A percentile compares a stretch with the other conserved stretches of the same genome.
These are phyloP conservation scores for Aspergillaceae sp. DNA, from an alignment of 2,329 filamentous ascomycete species.

Conservation along the genomic window DNA sequence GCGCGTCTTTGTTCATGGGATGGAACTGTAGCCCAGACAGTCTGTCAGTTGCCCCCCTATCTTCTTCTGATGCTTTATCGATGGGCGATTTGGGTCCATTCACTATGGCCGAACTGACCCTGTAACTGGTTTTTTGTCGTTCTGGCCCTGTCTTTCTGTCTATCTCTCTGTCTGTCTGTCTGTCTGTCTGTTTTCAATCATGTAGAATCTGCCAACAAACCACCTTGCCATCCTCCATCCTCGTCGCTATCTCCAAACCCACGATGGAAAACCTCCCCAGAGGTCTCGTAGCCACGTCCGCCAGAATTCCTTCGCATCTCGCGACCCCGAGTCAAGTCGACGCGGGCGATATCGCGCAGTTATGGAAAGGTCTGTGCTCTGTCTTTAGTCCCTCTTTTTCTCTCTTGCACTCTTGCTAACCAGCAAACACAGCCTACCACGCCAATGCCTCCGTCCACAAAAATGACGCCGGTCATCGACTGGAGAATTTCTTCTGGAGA, in stretches of 20 bases:
- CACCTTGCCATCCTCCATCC: background rate
- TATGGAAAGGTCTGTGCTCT: conserved; percentile 41
- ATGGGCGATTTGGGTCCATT: too few relatives aligned
- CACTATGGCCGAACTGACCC: too few relatives aligned
- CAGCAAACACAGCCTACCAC: conserved; percentile 34
- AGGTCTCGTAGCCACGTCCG: conserved; percentile 35
- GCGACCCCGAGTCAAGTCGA: conserved; percentile 29
- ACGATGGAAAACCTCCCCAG: conserved; percentile 34
- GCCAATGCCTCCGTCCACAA: conserved; percentile 37
- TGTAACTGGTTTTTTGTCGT: too few relatives aligned
- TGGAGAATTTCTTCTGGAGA: conserved; percentile 48
- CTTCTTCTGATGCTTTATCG: background rate
- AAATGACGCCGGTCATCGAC: conserved; percentile 32
- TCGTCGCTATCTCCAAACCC: background rate
- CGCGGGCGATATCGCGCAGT: conserved; percentile 32
- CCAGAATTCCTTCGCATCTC: conserved; percentile 29
- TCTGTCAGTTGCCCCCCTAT: background rate
- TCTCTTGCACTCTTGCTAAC: conserved; percentile 6
- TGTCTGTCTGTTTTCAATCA: too few relatives aligned
- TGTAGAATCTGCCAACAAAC: background rate
- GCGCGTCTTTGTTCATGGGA: background rate
- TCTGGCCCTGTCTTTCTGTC: too few relatives aligned
- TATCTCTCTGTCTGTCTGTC: too few relatives aligned
- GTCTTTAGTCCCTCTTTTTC: conserved; percentile 3
- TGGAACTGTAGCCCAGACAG: background rate